phyloP scores from a whole-genome alignment of 306 rosid species.

The Cucumis hystrix region DNA sequence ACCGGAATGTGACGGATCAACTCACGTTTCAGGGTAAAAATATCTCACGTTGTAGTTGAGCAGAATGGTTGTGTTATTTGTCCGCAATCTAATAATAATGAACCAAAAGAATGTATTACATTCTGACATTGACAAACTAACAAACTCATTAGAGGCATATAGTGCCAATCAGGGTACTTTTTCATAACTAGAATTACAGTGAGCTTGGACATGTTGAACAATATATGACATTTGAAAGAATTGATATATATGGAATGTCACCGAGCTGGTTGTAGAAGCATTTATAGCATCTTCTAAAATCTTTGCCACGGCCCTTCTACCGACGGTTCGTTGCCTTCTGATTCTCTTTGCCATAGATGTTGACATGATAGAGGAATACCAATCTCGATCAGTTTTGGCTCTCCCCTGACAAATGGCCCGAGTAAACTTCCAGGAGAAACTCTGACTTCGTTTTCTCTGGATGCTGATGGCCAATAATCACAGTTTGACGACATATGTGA shows the following conservation, averaged over 20 bases:
- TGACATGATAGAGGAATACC: neutral
- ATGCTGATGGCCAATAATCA: neutral
- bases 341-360: neutral
- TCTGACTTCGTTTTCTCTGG: neutral
- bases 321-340: neutral
- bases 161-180: neutral
- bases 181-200: neutral
- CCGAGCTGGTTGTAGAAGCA: neutral
- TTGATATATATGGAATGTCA: neutral
- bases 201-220: neutral
- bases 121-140: neutral
- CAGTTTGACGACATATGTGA: neutral
- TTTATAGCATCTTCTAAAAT: neutral
- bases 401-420: neutral
- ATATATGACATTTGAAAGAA: neutral
- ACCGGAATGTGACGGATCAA: neutral
- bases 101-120: neutral
- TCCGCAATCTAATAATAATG: neutral
- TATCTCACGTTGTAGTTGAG: neutral
- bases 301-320: neutral
- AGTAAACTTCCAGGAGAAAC: neutral
- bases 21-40: neutral
- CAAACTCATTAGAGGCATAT: neutral
- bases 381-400: neutral
- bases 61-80: neutral